Conservation (phyloP, 2,329 filamentous ascomycete species). For the Pyricularia grisea region DNA sequence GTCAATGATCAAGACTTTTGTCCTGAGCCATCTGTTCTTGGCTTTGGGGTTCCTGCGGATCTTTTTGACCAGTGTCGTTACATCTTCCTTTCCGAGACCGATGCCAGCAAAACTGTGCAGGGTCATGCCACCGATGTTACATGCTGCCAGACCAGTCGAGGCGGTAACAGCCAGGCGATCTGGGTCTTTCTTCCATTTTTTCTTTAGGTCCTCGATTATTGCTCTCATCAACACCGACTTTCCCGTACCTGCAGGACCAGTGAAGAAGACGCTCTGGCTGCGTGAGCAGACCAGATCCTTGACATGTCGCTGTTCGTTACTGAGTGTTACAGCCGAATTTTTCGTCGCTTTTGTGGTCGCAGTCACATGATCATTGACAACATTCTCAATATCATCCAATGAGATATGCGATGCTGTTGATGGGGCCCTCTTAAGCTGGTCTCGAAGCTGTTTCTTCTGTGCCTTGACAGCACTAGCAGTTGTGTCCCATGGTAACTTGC, state of each 20-base stretch:
- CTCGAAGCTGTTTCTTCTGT: constrained; percentile 66
- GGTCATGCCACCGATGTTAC: constrained; percentile 93
- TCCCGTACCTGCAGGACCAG: constrained; percentile 89
- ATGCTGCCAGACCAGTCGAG: constrained; percentile 90
- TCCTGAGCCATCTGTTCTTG: constrained; percentile 78
- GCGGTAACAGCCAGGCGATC: constrained; percentile 89
- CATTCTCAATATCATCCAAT: neutral
- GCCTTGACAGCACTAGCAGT: constrained; percentile 68
- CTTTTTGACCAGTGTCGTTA: constrained; percentile 74
- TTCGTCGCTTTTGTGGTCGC: neutral
- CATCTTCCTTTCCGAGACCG: constrained; percentile 84
- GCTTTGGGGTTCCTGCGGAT: constrained; percentile 83
- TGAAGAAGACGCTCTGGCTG: constrained; percentile 91
- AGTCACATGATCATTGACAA: neutral
- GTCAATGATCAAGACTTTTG: constrained; percentile 82
- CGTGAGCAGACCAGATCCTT: constrained; percentile 72
- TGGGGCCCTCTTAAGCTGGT: constrained; percentile 40
- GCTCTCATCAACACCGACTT: constrained; percentile 94
- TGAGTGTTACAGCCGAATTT: constrained; percentile 55
- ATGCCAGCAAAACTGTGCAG: constrained; percentile 95
- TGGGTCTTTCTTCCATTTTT: constrained; percentile 65
- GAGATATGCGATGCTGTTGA: constrained; percentile 18
- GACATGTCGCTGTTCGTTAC: constrained; percentile 77
- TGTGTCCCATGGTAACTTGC: constrained; percentile 54
- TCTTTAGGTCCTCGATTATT: constrained; percentile 73